phyloP scores from a whole-genome alignment of 208 protist species.

The Leptomonas pyrrhocoris region DNA sequence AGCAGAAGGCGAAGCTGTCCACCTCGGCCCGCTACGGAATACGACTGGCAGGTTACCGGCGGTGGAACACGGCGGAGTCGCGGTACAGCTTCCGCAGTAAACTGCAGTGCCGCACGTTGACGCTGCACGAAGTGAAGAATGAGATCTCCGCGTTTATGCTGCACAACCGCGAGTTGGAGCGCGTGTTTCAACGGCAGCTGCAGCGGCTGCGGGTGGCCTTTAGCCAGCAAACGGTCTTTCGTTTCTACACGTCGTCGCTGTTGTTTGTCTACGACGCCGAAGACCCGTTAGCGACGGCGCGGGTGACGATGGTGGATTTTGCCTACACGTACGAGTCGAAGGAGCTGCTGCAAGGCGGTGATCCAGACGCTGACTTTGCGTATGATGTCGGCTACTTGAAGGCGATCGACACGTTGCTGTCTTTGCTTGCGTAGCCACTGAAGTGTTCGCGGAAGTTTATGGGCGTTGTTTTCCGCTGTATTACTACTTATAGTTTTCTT shows the following conservation, averaged over 20 bases:
- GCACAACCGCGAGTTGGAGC: constrained; percentile 28
- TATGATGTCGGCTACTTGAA: constrained; percentile 81
- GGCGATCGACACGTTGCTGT: constrained; percentile 75
- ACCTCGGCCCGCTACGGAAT: constrained; percentile 77
- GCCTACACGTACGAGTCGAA: constrained; percentile 84
- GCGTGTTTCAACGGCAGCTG: constrained; percentile 50
- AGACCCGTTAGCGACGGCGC: constrained; percentile 57
- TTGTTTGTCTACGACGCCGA: constrained; percentile 88
- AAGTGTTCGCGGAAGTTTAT: not conserved
- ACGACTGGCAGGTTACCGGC: constrained; percentile 76
- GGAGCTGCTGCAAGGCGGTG: constrained; percentile 62
- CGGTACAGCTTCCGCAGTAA: constrained; percentile 65
- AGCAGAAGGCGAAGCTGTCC: constrained; percentile 60
- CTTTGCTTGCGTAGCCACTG: constrained; percentile 40
- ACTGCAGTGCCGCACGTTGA: constrained; percentile 54
- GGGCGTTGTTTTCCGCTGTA: constrained; percentile 1
- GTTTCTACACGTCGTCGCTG: constrained; percentile 89
- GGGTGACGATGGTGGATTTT: constrained; percentile 90
- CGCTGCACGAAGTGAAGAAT: constrained; percentile 52
- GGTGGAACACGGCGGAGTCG: constrained; percentile 55
- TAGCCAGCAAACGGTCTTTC: constrained; percentile 61
- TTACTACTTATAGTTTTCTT: constrained; percentile 8
- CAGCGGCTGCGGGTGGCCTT: constrained; percentile 60
- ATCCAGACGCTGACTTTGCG: constrained; percentile 59
- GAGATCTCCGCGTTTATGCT: constrained; percentile 54